These are phyloP conservation scores for Cystobasidium slooffiae DNA, from an alignment of 1,284 basidiomycete species.

Conservation along the genomic window DNA sequence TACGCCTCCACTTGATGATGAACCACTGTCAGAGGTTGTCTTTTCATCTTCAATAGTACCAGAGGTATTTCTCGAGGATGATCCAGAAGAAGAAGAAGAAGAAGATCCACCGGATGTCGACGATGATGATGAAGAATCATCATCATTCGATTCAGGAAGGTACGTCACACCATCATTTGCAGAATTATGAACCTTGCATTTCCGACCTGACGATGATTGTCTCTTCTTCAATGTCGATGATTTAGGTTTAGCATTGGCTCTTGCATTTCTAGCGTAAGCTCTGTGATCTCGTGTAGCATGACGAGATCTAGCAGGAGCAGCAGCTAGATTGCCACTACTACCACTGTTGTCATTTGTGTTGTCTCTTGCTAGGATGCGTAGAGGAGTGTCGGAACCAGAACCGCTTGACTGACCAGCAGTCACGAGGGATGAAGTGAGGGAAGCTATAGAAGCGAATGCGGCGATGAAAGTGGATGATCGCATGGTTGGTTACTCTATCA, in stretches of 20 bases:
- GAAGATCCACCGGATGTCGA: slow-evolving; percentile 6
- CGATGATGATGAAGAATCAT: slow-evolving; percentile 1
- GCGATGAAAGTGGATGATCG: slow-evolving; percentile 36
- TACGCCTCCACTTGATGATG: background rate
- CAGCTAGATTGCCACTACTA: slow-evolving; percentile 6
- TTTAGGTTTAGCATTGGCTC: slow-evolving; percentile 10
- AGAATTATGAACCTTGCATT: slow-evolving; percentile 2
- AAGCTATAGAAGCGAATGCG: slow-evolving; percentile 28
- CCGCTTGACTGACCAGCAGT: slow-evolving; percentile 30
- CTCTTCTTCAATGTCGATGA: slow-evolving; percentile 29
- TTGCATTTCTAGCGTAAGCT: background rate
- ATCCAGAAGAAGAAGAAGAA: slow-evolving; percentile 9
- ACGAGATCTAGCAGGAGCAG: slow-evolving; percentile 35
- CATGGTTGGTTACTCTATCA: slow-evolving; percentile 12
- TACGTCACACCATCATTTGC: no score
- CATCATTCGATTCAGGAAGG: no score
- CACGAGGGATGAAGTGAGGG: slow-evolving; percentile 7
- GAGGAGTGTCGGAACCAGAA: background rate
- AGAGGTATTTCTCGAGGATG: background rate
- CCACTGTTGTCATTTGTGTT: background rate
- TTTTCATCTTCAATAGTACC: slow-evolving; percentile 11
- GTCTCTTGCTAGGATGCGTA: slow-evolving; percentile 9
- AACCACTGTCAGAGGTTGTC: background rate
- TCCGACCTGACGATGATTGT: background rate
- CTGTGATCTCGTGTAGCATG: slow-evolving; percentile 31